Base-by-base conservation (phyloP, 495 filamentous ascomycete genomes). In the Baudoinia panamericana region DNA sequence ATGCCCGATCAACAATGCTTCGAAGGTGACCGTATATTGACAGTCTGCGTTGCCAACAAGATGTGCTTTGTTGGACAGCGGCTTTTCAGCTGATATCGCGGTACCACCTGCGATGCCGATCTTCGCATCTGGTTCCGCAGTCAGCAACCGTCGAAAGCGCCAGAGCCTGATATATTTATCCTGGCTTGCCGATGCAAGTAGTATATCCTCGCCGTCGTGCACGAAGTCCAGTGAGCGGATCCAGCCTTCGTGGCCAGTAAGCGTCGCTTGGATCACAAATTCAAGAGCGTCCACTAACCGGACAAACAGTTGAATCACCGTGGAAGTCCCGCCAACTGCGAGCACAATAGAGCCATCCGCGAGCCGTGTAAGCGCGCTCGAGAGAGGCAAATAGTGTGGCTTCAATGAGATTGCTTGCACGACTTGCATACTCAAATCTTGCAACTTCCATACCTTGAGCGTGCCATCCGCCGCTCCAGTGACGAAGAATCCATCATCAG, bases 91-190 rank as follows among this genome's bases (percentile, higher is more conserved):
- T 7, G 8, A 9, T 7, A 19, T 3, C 13, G 3, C 3, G 4
- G 6, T 12, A 10, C 8, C 11, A 5, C 13, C 66, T 20, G 56
- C 59, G 5, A 56, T 51, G 7, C 54, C 45, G 26, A 51, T 43
- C 34, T 47, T 28, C 24, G 13, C 18, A 4, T 6, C 17, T n/a
- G 20, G 30, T 10, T 2, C 12, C 13, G 4, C 9, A 12, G 15
- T 70, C 66, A 17, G 73, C 71, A 12, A 80, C 82, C 72, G 68
- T 38, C 79, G 82, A 17, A 96, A 56, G 33, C 86, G 74, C 92
- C 90, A 99, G 17, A 99, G 68, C 28, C 90, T 79, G 56, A 96
- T 80, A 52, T 95, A 99, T 59, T 88, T 95, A 52, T 99, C 90
- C 61, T 99, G 90, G 55, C 86, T 93, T 5, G 87, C 86, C 18